A percentile compares a stretch with the other conserved stretches of the same genome.
phyloP scores from a whole-genome alignment of 2,329 filamentous ascomycete species.

The Fusarium tricinctum region DNA sequence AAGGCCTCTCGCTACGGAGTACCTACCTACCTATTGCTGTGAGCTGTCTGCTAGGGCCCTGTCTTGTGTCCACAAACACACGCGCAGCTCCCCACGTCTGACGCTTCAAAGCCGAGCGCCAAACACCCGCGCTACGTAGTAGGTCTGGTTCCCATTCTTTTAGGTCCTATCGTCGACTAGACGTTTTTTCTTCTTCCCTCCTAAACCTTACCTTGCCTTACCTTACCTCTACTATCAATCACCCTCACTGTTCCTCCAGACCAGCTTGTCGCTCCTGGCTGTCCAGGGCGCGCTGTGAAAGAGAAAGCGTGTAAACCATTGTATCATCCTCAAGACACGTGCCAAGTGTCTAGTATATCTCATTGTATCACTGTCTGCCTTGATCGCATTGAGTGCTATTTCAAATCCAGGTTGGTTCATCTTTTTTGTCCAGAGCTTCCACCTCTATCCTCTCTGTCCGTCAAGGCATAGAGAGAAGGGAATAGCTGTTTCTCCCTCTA shows the following conservation, averaged over 20 bases:
- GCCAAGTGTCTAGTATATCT: constrained; percentile 17
- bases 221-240: constrained; percentile 21
- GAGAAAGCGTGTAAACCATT: constrained; percentile 40
- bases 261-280: constrained; percentile 49
- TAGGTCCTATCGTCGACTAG: constrained; percentile 23
- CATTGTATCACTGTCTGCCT: constrained; percentile 41
- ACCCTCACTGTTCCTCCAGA: constrained; percentile 38
- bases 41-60: constrained; percentile 36
- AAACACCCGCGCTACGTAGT: constrained; percentile 40
- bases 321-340: constrained; percentile 26
- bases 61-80: constrained; percentile 44
- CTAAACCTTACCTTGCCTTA: constrained; percentile 15
- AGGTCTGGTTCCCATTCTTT: constrained; percentile 37
- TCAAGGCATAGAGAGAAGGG: constrained; percentile 18
- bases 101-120: constrained; percentile 41
- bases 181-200: constrained; percentile 24
- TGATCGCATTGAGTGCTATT: constrained; percentile 20
- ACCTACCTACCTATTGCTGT: constrained; percentile 30
- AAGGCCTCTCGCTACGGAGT: too few species aligned
- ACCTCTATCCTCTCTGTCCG: constrained; percentile 8
- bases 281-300: constrained; percentile 50
- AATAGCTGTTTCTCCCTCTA: constrained; percentile 18
- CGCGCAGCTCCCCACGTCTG: constrained; percentile 37
- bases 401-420: constrained; percentile 46
- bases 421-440: constrained; percentile 37